Percentiles rank a stretch among this genome's conserved stretches.
These are phyloP conservation scores for Cinnamomum micranthum DNA, from an alignment of 164 flowering plant species.

Conservation along the genomic window DNA sequence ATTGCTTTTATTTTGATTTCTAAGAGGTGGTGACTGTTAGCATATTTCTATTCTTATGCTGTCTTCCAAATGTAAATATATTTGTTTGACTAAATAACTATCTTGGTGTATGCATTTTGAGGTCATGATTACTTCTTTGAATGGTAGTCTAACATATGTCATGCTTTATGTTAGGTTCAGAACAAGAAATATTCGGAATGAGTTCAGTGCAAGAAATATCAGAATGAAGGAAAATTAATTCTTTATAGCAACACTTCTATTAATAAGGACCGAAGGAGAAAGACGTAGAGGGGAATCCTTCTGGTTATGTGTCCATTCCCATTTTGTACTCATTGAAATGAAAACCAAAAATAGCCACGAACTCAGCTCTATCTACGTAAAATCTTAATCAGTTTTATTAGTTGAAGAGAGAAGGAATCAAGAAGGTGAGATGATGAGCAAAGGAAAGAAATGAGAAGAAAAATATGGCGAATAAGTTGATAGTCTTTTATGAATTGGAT, in stretches of 20 bases:
- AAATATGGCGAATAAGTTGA: too few relatives aligned
- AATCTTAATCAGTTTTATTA: too few relatives aligned
- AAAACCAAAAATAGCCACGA: too few relatives aligned
- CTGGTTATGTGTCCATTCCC: neutral
- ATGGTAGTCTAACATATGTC: neutral
- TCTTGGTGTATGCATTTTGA: neutral
- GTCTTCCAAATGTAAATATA: neutral
- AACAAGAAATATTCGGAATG: too few relatives aligned
- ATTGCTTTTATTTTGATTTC: slow-evolving; percentile 3
- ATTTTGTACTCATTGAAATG: neutral
- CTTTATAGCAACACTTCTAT: neutral
- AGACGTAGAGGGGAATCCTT: neutral
- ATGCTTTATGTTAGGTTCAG: neutral
- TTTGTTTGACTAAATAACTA: neutral
- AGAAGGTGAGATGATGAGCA: too few relatives aligned
- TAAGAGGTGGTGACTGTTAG: neutral
- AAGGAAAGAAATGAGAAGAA: too few relatives aligned
- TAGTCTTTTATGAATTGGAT: too few relatives aligned
- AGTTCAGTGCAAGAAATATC: neutral
- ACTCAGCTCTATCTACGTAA: too few relatives aligned
- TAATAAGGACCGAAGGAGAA: too few relatives aligned
- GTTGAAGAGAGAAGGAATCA: too few relatives aligned
- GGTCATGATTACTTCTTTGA: neutral
- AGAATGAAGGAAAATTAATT: neutral
- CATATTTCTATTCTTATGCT: neutral